Evolutionary conservation across 805 yeast species (phyloP), one percentile per base, ranked within the genome.

Genomic region (Saccharomycopsis javanensis): DNA sequence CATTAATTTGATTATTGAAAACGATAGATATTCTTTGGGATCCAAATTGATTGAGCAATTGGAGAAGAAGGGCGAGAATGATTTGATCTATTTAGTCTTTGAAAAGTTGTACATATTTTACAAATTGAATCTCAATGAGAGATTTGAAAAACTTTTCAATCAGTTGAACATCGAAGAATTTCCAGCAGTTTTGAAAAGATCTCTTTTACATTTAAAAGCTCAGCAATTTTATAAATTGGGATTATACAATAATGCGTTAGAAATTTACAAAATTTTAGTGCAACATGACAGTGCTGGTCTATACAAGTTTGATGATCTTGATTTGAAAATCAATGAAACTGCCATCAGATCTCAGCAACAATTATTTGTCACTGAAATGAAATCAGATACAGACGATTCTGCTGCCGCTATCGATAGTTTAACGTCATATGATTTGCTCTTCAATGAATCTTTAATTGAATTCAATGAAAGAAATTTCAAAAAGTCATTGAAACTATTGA

Each of bases 51-150:
- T 55, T 5, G 35, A 50, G 13, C 30, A 27, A 13, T 28, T 53
- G 18, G 31, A 35, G 4, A 25, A 48, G 25, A 48, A 35, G 10
- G 16, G 18, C 11, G 16, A 23, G 18, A 31, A 33, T 13, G 34
- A 45, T 3, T 18, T 70, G 23, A 65, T 69, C 11, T 64, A 61
- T 15, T 69, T 78, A 33, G 64, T 75, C 1, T 65, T 83, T 59
- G 92, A 85, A 65, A 76, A 73, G 50, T 77, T 83, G 1, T 86
- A 86, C 65, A 73, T 85, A 5, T 79, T 75, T 62, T 86, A 86
- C 69, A 85, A 85, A 64, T 62, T 80, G 35, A 72, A 74, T 55
- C 67, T 70, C 54, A 65, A 64, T 8, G 64, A 66, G 11, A 67
- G 68, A 51, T 69, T 75, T 34, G 65, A 66, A 5, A 53, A 59